A percentile compares a stretch with the other conserved stretches of the same genome.
Conservation (phyloP, 2,329 filamentous ascomycete species). For the Xylariaceae sp. region DNA sequence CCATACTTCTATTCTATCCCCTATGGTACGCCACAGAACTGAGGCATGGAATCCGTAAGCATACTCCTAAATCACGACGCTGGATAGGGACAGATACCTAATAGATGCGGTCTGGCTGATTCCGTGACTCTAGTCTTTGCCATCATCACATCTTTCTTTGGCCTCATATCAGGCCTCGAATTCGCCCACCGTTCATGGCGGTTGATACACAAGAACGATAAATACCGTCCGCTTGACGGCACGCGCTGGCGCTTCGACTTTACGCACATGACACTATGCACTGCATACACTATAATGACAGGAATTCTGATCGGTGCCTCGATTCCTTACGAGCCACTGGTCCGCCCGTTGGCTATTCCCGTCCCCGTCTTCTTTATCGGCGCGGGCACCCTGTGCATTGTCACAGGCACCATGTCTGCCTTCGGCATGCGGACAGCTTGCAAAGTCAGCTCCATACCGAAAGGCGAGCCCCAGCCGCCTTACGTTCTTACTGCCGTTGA, state of each 20-base stretch:
- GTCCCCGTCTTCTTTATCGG: constrained; percentile 57
- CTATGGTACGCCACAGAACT: constrained; percentile 48
- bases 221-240: constrained; percentile 57
- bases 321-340: constrained; percentile 55
- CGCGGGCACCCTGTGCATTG: constrained; percentile 49
- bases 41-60: constrained; percentile 44
- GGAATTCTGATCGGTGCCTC: constrained; percentile 57
- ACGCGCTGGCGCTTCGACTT: constrained; percentile 58
- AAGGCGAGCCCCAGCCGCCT: constrained; percentile 64
- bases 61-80: constrained; percentile 14
- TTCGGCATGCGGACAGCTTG: constrained; percentile 56
- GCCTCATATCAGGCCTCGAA: constrained; percentile 60
- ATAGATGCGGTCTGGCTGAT: not conserved
- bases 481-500: constrained; percentile 70
- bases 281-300: constrained; percentile 57
- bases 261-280: constrained; percentile 52
- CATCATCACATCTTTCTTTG: constrained; percentile 61
- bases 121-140: constrained; percentile 48
- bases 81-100: too few relatives aligned
- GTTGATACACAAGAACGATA: constrained; percentile 54
- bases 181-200: constrained; percentile 56
- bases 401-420: constrained; percentile 47
- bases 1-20: constrained; percentile 59
- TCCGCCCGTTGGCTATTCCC: constrained; percentile 58
- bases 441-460: constrained; percentile 67